Evolutionary conservation across 225 moss, liverwort and hornwort genomes (phyloP), one percentile per base, ranked within the genome.

Genomic region (Polytrichum commune): DNA sequence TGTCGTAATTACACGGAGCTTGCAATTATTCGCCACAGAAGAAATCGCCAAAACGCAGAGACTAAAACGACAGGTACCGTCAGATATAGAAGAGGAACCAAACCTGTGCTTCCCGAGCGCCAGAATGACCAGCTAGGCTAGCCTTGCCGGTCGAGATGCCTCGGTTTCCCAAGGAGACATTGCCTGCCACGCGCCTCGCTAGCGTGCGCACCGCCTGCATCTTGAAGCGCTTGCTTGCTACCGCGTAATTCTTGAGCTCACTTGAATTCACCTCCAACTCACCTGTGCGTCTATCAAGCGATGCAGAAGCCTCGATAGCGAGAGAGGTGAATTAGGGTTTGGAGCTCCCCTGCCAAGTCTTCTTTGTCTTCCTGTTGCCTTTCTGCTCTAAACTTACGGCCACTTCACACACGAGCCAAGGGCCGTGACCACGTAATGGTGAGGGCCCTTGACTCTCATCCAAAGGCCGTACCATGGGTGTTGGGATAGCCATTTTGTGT

Each of bases 51-150:
- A 16, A 46, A 16, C 46, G 4, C 46, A 16, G 46, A 3, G 46
- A 46, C 13, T 46, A 13, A 3, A 46, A 46, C 46, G 13, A 16
- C 4, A 46, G 46, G 16, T 13, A 16, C 13, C 13, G 46, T 46
- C 46, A 4, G 46, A 13, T 10, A 60, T 19, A 26, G 63, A 35
- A 63, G 32, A 9, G 27, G 7, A 16, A 35, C 19, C 53, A 1
- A 55, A 86, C 87, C 87, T 81, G 63, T 63, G 78, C 87, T 72
- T 87, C 87, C 20, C 87, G 87, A 64, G 81, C 83, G 57, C 87
- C 87, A 27, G 87, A 87, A 27, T 83, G 83, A 72, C 19, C 81
- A 54, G 82, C 79, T 82, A 87, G 27, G 19, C 53, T 54, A 7
- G 68, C 53, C 54, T 18, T 68, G 24, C 26, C 18, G 8, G 68